A percentile compares a stretch with the other conserved stretches of the same genome.
Conservation (phyloP, 2,329 filamentous ascomycete species). For the Iodosphaeria phyllophila region DNA sequence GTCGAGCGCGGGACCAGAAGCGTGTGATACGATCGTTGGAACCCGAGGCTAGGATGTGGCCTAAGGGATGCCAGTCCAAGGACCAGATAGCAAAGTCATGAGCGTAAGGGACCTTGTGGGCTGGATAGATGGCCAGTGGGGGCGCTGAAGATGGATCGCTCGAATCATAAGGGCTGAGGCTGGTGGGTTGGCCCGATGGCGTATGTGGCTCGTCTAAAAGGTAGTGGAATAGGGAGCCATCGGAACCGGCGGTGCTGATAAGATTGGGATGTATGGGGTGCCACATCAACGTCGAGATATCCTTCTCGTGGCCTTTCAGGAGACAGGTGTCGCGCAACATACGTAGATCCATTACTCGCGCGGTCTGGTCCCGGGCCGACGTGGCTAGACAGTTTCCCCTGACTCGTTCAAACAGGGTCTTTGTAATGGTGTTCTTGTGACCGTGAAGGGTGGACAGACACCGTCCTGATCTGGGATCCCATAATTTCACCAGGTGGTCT, state of each 20-base stretch:
- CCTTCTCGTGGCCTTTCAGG: conserved; percentile 87
- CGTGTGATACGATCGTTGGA: conserved; percentile 93
- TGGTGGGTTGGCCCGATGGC: conserved; percentile 50
- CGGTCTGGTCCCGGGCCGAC: conserved; percentile 81
- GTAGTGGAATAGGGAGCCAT: conserved; percentile 83
- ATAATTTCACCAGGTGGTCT: conserved; percentile 91
- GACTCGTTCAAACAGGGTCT: conserved; percentile 74
- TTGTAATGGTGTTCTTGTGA: conserved; percentile 94
- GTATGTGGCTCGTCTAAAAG: conserved; percentile 89
- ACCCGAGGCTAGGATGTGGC: conserved; percentile 85
- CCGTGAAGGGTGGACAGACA: conserved; percentile 88
- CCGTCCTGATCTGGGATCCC: conserved; percentile 84
- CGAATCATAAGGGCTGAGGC: conserved; percentile 69
- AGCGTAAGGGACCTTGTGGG: conserved; percentile 70
- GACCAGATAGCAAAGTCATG: conserved; percentile 97
- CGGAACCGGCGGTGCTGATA: conserved; percentile 75
- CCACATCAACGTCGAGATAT: conserved; percentile 83
- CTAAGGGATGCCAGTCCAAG: conserved; percentile 91
- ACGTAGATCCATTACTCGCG: conserved; percentile 80
- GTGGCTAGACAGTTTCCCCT: conserved; percentile 77
- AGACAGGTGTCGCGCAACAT: conserved; percentile 98
- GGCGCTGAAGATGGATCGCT: conserved; percentile 63
- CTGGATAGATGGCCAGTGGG: conserved; percentile 80
- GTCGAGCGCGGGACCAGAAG: conserved; percentile 85
- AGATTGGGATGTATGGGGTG: conserved; percentile 83